Evolutionary conservation across 768 basidiomycete genomes (phyloP).

Genomic region (Termitomyces sp.): DNA sequence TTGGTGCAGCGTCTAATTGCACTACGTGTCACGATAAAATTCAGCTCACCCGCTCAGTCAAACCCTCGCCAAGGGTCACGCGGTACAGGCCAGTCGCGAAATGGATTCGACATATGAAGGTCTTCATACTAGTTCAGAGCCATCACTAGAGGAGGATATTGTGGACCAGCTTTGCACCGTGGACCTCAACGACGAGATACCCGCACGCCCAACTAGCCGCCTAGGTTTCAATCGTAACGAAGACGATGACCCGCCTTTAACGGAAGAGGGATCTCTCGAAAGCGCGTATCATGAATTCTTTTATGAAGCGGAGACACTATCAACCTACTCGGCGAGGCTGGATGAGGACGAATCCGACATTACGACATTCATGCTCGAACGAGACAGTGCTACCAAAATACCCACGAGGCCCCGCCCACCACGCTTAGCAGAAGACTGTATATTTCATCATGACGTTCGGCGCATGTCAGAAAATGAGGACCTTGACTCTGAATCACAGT

Average conservation of each 20-base stretch:
- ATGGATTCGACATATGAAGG: constrained; percentile 1
- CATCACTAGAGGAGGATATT: constrained; percentile 19
- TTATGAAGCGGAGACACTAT: constrained; percentile 5
- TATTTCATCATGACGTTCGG: constrained; percentile 6
- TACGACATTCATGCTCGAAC: constrained; percentile 9
- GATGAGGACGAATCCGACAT: constrained; percentile 17
- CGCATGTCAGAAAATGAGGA: constrained; percentile 17
- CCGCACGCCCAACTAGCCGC: constrained; percentile 45
- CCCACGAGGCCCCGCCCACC: background rate
- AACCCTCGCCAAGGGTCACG: constrained; percentile 8
- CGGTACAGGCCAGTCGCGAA: background rate
- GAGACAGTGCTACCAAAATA: constrained; percentile 1
- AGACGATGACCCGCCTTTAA: constrained; percentile 3
- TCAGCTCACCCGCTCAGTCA: background rate
- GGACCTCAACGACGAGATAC: constrained; percentile 19
- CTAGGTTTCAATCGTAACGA: constrained; percentile 37
- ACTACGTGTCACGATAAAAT: background rate
- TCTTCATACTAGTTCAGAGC: background rate
- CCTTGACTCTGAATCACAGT: constrained; percentile 18
- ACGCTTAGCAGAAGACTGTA: constrained; percentile 11
- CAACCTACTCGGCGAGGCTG: background rate
- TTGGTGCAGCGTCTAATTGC: background rate
- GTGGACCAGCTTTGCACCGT: constrained; percentile 15
- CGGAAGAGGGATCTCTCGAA: background rate
- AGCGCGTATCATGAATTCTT: background rate